phyloP scores from a whole-genome alignment of 1,139 yeast species.

The Pichia sp. region DNA sequence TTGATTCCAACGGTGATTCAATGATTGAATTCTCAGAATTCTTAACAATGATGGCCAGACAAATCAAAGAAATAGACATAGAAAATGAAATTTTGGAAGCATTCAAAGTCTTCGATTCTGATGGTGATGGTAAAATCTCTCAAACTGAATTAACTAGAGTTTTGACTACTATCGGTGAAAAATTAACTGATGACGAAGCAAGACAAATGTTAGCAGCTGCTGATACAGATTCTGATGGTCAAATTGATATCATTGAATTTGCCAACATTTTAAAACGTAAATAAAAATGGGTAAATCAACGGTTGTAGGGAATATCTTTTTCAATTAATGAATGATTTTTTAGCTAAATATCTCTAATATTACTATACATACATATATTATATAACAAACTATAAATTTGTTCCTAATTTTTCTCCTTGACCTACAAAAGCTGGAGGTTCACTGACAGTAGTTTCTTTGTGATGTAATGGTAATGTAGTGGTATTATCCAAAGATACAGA shows the following conservation, averaged over 20 bases:
- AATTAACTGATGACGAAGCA: constrained; percentile 90
- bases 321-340: no score
- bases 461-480: constrained; percentile 13
- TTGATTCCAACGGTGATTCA: constrained; percentile 92
- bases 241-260: constrained; percentile 92
- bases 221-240: constrained; percentile 91
- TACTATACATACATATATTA: no score
- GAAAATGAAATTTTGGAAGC: constrained; percentile 98
- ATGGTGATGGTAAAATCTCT: constrained; percentile 94
- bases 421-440: constrained; percentile 7
- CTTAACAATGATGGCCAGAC: constrained; percentile 72
- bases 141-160: constrained; percentile 96
- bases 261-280: constrained; percentile 31
- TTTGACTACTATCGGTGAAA: constrained; percentile 94
- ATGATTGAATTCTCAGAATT: constrained; percentile 86
- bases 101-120: constrained; percentile 84
- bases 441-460: not conserved
- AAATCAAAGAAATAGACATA: constrained; percentile 84
- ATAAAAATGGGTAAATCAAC: not conserved
- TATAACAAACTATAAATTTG: not conserved
- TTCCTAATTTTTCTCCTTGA: constrained; percentile 11
- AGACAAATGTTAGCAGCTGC: constrained; percentile 97
- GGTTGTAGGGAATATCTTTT: no score
- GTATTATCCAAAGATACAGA: not conserved
- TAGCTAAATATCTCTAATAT: no score